Evolutionary conservation across 192 early-diverging fungal species (phyloP), one percentile per base, ranked within the genome.

Genomic region (Glomus cerebriforme): DNA sequence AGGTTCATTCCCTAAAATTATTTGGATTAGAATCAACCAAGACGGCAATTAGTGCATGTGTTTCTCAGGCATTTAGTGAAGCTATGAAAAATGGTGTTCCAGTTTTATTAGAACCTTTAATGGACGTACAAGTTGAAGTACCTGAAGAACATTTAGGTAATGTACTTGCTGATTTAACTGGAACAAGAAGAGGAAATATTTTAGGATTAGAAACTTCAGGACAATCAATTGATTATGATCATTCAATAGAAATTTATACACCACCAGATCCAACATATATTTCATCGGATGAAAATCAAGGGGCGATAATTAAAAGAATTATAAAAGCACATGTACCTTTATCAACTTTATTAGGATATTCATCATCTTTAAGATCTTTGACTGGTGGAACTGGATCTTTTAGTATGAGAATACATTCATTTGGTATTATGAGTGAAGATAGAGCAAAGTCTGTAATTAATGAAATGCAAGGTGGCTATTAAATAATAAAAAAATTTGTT

Each of bases 341-440:
- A 37, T 88, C 90, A 59, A 86, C 92, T 1, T 91, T 98, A 92
- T 81, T 96, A 1, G 96, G 96, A 4, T 99, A 99, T 74, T 88
- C 95, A 24, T 91, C 88, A 5, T 83, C 87, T 2, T 81, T 99
- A 79, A 85, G 97, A 37, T 92, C 93, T n/a, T 83, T 97, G 81
- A 96, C 97, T 0, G 94, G 91, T 2, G 97, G 97, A 17, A 91
- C 89, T 3, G 97, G 91, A 12, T 86, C 88, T 19, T 97, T 97
- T 77, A 86, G 91, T 19, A 96, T 99, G 95, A 87, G 90, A 59
- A 87, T 97, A 10, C 83, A 88, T 71, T 94, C 93, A 1, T 97
- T 96, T 86, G 94, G 93, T 5, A 79, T 87, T 8, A 93, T 96
- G 92, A 83, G 87, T 19, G 82, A 83, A 37, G 93, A 96, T 83